Conservation (phyloP, 345 rosid genomes). For the Lenwebbia sp. region DNA sequence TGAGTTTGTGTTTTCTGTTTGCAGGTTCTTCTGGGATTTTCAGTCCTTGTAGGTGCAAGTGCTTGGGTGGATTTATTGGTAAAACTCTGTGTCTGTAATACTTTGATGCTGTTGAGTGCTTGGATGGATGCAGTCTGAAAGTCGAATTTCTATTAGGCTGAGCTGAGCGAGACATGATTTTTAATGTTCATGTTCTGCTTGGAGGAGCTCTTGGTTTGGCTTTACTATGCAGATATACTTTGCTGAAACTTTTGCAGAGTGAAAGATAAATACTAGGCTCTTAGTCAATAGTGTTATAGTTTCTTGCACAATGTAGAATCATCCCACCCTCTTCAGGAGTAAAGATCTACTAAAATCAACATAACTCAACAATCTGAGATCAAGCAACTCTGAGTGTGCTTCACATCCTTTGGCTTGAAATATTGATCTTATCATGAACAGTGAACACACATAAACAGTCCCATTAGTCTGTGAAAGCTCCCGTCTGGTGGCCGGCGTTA, state of each 20-base stretch:
- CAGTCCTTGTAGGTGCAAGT: slow-evolving; percentile 87
- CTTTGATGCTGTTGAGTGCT: neutral
- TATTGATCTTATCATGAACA: neutral
- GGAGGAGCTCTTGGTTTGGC: neutral
- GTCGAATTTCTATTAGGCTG: neutral
- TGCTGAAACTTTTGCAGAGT: neutral
- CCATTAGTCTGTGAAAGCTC: neutral
- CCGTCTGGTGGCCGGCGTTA: neutral
- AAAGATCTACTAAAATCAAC: neutral
- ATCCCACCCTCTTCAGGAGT: neutral
- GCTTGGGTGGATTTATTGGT: slow-evolving; percentile 99
- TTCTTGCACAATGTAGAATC: neutral
- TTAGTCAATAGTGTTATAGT: neutral
- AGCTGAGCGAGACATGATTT: neutral
- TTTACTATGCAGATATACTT: neutral
- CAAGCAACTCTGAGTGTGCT: neutral
- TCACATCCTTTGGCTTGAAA: neutral
- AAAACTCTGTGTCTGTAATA: neutral
- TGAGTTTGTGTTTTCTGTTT: neutral
- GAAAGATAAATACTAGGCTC: neutral
- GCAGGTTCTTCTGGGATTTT: slow-evolving; percentile 95
- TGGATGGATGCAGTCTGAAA: neutral
- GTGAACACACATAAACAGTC: neutral
- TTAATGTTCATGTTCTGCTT: neutral
- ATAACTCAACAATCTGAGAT: neutral